Evolutionary conservation across 306 rosid genomes (phyloP).

Genomic region (Gastrolobium bilobum): DNA sequence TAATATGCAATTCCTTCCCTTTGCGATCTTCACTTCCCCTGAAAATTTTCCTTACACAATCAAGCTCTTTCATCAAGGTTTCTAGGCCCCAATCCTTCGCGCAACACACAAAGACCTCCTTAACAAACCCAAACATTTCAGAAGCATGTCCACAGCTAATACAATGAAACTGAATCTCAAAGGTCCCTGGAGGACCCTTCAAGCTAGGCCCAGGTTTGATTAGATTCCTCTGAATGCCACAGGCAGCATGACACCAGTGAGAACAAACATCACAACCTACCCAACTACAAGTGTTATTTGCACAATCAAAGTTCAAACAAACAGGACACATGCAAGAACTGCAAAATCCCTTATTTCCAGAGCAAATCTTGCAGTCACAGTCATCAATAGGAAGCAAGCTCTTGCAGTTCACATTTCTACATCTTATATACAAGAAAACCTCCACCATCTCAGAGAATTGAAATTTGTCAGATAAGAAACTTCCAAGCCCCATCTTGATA

Average conservation of each 20-base stretch:
- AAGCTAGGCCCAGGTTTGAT: conserved; percentile 82
- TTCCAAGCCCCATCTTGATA: conserved; percentile 73
- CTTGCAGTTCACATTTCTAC: conserved; percentile 78
- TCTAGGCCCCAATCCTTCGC: conserved; percentile 86
- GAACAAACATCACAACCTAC: conserved; percentile 91
- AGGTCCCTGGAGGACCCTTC: conserved; percentile 78
- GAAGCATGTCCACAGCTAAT: conserved; percentile 81
- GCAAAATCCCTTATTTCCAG: conserved; percentile 77
- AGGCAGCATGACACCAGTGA: conserved; percentile 92
- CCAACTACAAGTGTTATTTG: conserved; percentile 90
- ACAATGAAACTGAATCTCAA: conserved; percentile 87
- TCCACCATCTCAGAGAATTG: conserved; percentile 70
- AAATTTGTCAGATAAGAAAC: conserved; percentile 64
- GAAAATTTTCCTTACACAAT: conserved; percentile 79
- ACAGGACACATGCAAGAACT: conserved; percentile 89
- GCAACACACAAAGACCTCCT: conserved; percentile 75
- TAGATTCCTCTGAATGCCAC: conserved; percentile 78
- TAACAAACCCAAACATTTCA: conserved; percentile 91
- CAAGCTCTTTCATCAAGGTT: conserved; percentile 79
- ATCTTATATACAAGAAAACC: conserved; percentile 70
- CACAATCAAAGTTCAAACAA: conserved; percentile 87
- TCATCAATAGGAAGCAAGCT: conserved; percentile 77
- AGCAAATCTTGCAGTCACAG: conserved; percentile 88
- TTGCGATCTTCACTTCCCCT: conserved; percentile 76
- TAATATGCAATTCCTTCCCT: conserved; percentile 79